Conservation (phyloP, 331 rosid species). For the Malus hybrid region DNA sequence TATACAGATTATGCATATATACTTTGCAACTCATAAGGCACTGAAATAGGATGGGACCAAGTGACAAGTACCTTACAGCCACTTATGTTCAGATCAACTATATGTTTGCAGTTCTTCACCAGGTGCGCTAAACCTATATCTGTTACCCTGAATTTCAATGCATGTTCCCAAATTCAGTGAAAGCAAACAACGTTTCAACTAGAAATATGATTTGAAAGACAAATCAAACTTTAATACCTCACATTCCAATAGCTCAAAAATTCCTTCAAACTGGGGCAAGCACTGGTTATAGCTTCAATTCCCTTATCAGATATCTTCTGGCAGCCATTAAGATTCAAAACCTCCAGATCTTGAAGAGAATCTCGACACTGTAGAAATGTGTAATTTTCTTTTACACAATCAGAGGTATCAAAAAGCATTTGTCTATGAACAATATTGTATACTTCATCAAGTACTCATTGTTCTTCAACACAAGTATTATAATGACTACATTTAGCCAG, state of each 20-base stretch:
- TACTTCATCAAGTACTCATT: neutral
- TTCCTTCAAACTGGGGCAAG: slow-evolving; percentile 49
- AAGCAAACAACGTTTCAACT: neutral
- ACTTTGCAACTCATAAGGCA: neutral
- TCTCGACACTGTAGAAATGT: slow-evolving; percentile 42
- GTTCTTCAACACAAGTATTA: neutral
- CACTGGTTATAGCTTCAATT: slow-evolving; percentile 57
- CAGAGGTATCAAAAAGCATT: slow-evolving; percentile 2
- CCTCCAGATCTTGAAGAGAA: slow-evolving; percentile 56
- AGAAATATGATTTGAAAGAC: slow-evolving; percentile 1
- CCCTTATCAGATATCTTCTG: slow-evolving; percentile 81
- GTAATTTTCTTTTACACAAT: neutral
- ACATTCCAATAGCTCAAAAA: slow-evolving; percentile 80
- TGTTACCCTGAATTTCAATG: slow-evolving; percentile 49
- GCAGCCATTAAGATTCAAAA: slow-evolving; percentile 79
- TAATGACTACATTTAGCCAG: neutral
- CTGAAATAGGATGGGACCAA: slow-evolving; percentile 1
- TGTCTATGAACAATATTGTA: neutral
- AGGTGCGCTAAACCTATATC: slow-evolving; percentile 39
- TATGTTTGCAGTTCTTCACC: slow-evolving; percentile 53
- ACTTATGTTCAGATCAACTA: slow-evolving; percentile 68
- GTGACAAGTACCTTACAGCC: slow-evolving; percentile 74
- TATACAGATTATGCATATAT: neutral
- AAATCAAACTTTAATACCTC: slow-evolving; percentile 36
- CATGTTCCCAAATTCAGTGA: slow-evolving; percentile 11